Conservation (phyloP, 768 basidiomycete genomes). For the Lanmaoa rubissima region DNA sequence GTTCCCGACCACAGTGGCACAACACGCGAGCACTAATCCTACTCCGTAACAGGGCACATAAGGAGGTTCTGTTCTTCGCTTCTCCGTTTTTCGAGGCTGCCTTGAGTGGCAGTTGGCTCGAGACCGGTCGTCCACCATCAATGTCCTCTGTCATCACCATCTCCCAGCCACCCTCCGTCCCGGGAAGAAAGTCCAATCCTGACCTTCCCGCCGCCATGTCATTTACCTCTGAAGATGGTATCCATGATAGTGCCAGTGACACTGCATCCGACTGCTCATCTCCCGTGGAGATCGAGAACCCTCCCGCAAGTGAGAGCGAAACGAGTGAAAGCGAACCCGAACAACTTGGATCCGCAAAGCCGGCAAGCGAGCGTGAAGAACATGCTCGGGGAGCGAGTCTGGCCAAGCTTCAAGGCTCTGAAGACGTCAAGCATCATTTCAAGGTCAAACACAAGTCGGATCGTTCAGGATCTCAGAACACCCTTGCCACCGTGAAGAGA, state of each 20-base stretch:
- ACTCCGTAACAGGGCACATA: slow-evolving; percentile 69
- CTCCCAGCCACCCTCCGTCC: slow-evolving; percentile 65
- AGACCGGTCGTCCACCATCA: slow-evolving; percentile 76
- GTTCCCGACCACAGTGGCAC: not conserved
- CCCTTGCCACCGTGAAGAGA: slow-evolving; percentile 42
- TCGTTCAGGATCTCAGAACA: slow-evolving; percentile 25
- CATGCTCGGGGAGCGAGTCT: slow-evolving; percentile 53
- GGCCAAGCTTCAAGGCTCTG: slow-evolving; percentile 53
- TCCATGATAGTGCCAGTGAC: slow-evolving; percentile 34
- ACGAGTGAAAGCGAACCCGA: slow-evolving; percentile 37
- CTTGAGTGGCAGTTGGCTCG: slow-evolving; percentile 88
- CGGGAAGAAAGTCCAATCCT: slow-evolving; percentile 43
- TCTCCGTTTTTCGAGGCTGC: slow-evolving; percentile 96
- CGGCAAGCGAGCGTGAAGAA: slow-evolving; percentile 26
- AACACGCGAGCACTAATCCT: slow-evolving; percentile 6
- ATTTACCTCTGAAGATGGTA: slow-evolving; percentile 56
- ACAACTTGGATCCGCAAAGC: slow-evolving; percentile 18
- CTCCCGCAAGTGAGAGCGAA: slow-evolving; percentile 34
- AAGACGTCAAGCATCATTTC: slow-evolving; percentile 20
- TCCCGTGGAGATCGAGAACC: slow-evolving; percentile 39
- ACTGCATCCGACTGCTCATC: slow-evolving; percentile 41
- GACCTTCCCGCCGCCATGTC: slow-evolving; percentile 54
- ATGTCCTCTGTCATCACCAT: slow-evolving; percentile 85
- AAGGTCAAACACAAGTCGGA: slow-evolving; percentile 24
- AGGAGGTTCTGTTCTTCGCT: slow-evolving; percentile 86